Evolutionary conservation across 2,329 filamentous ascomycete genomes (phyloP).

Genomic region (Aspergillus fijiensis): DNA sequence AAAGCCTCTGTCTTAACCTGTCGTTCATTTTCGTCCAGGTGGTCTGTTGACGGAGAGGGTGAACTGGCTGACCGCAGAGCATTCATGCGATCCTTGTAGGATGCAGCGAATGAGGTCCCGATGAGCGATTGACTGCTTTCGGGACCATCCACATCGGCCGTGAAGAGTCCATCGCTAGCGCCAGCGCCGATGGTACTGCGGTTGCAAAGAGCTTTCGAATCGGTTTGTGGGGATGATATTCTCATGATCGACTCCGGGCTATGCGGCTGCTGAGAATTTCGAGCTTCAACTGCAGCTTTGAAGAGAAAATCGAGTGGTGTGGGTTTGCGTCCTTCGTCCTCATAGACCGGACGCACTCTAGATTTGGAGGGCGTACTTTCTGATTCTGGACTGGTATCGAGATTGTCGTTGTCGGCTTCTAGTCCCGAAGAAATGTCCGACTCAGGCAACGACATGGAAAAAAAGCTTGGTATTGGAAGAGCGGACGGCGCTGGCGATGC

Average conservation of each 20-base stretch:
- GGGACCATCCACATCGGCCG: slow-evolving; percentile 66
- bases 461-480: slow-evolving; percentile 86
- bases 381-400: slow-evolving; percentile 32
- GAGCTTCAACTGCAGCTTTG: slow-evolving; percentile 70
- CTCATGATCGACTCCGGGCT: slow-evolving; percentile 41
- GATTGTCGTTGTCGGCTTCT: slow-evolving; percentile 43
- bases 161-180: slow-evolving; percentile 59
- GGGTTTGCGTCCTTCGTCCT: slow-evolving; percentile 51
- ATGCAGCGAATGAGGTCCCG: slow-evolving; percentile 67
- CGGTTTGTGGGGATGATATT: slow-evolving; percentile 53
- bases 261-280: slow-evolving; percentile 56
- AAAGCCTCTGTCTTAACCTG: slow-evolving; percentile 46
- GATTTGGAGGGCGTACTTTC: slow-evolving; percentile 48
- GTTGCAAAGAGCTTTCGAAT: slow-evolving; percentile 40
- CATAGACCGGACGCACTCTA: slow-evolving; percentile 37
- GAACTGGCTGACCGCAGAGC: slow-evolving; percentile 41
- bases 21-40: slow-evolving; percentile 41
- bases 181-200: slow-evolving; percentile 48
- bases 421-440: slow-evolving; percentile 45
- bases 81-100: slow-evolving; percentile 48
- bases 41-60: slow-evolving; percentile 28
- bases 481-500: slow-evolving; percentile 89
- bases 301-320: slow-evolving; percentile 91
- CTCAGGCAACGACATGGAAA: slow-evolving; percentile 71
- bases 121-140: slow-evolving; percentile 53